Conservation (phyloP, 345 rosid species). For the Hypericum androsaemum region DNA sequence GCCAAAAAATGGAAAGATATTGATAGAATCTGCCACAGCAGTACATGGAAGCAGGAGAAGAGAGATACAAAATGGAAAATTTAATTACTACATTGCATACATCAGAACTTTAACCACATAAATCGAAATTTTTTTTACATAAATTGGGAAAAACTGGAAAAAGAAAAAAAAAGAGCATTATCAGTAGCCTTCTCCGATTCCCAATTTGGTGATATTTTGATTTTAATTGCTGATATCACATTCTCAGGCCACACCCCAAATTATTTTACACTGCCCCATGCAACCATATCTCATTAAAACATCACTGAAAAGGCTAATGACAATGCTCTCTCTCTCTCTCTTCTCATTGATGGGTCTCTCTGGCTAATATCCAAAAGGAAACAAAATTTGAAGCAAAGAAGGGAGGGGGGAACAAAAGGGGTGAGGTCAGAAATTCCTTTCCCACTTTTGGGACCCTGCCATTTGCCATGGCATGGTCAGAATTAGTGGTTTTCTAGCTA, state of each 20-base stretch:
- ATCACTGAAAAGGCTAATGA: conserved; percentile 35
- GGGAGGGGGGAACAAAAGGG: not conserved
- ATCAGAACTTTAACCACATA: conserved; percentile 13
- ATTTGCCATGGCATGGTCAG: no score
- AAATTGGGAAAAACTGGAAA: conserved; percentile 20
- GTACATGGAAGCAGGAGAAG: no score
- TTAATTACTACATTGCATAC: no score
- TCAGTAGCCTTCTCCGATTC: conserved; percentile 28
- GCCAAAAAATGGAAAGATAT: no score
- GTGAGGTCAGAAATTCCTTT: no score
- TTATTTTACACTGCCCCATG: conserved; percentile 10
- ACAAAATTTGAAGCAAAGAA: conserved; percentile 7
- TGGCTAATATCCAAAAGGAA: conserved; percentile 14
- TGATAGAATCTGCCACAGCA: no score
- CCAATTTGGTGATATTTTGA: not conserved
- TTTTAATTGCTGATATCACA: no score
- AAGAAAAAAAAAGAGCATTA: conserved; percentile 54
- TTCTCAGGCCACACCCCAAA: not conserved
- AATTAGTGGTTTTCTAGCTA: no score
- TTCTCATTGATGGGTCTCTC: conserved; percentile 5
- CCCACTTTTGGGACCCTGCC: no score
- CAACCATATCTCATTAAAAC: conserved; percentile 17
- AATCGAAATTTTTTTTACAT: conserved; percentile 17
- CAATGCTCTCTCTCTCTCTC: conserved; percentile 35
- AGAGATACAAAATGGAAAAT: no score